Evolutionary conservation across 805 yeast species (phyloP).

Genomic region (Teunomyces aglyptinius): DNA sequence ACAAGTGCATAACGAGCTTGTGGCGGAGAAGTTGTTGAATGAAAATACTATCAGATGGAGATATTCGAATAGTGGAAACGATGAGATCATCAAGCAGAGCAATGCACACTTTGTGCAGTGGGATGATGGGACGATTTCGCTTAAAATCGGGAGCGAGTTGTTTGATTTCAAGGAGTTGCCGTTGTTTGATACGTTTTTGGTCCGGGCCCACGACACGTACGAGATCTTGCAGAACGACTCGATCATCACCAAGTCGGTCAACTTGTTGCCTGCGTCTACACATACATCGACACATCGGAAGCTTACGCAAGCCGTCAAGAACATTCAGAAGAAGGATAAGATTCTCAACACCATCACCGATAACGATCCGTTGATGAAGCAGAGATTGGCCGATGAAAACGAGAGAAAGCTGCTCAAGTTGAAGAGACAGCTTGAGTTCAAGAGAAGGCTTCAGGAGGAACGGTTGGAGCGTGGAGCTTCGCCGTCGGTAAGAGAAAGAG

Average conservation of each 20-base stretch:
- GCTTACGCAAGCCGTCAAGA: slow-evolving; percentile 67
- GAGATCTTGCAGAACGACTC: slow-evolving; percentile 70
- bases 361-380: slow-evolving; percentile 68
- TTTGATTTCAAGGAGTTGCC: slow-evolving; percentile 73
- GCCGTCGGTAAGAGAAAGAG: slow-evolving; percentile 19
- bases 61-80: slow-evolving; percentile 70
- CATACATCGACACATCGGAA: slow-evolving; percentile 77
- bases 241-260: slow-evolving; percentile 61
- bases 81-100: slow-evolving; percentile 77
- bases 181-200: slow-evolving; percentile 67
- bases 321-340: slow-evolving; percentile 45
- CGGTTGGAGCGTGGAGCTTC: slow-evolving; percentile 48
- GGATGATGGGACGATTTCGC: slow-evolving; percentile 88
- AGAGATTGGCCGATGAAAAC: slow-evolving; percentile 63
- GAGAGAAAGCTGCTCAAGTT: slow-evolving; percentile 56
- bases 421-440: slow-evolving; percentile 64
- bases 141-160: slow-evolving; percentile 83
- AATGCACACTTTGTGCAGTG: slow-evolving; percentile 89
- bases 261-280: slow-evolving; percentile 89
- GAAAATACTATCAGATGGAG: slow-evolving; percentile 95
- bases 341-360: slow-evolving; percentile 54
- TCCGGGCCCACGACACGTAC: slow-evolving; percentile 66
- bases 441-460: slow-evolving; percentile 58
- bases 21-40: slow-evolving; percentile 65
- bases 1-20: slow-evolving; percentile 44